Percentiles rank a stretch among this genome's conserved stretches.
Conservation (phyloP, 2,329 filamentous ascomycete species). For the Elsinoe necatrix region DNA sequence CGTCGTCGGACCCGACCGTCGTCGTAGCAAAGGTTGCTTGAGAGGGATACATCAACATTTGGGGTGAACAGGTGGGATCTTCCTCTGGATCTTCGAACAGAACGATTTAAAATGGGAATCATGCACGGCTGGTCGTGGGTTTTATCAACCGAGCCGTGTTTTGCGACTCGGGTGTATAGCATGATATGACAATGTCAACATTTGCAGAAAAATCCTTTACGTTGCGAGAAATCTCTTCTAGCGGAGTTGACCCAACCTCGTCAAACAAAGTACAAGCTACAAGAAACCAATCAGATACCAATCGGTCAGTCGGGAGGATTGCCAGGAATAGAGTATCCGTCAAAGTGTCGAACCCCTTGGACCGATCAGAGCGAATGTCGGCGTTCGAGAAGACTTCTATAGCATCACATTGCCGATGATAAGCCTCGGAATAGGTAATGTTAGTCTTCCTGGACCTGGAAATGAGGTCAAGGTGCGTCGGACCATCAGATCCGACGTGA, state of each 20-base stretch:
- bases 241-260: not conserved
- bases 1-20: slow-evolving; percentile 10
- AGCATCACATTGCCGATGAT: not conserved
- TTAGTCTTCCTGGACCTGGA: not conserved
- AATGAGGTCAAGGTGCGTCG: slow-evolving; percentile 1
- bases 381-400: not conserved
- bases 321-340: not conserved
- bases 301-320: slow-evolving; percentile 7
- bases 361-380: not conserved
- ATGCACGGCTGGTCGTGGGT: not conserved
- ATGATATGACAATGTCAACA: not conserved
- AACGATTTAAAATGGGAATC: not conserved
- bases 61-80: not conserved
- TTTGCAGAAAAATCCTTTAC: not conserved
- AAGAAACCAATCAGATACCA: slow-evolving; percentile 2
- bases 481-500: not conserved
- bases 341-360: not conserved
- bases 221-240: not conserved
- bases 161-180: not conserved
- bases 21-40: not conserved
- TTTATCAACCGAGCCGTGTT: slow-evolving; percentile 14
- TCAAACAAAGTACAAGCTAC: not conserved
- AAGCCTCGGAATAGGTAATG: not conserved
- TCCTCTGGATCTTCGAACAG: slow-evolving; percentile 1
- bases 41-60: slow-evolving; percentile 7